phyloP scores from a whole-genome alignment of 768 basidiomycete genomes.

The Lanmaoa pseudosensibilis region DNA sequence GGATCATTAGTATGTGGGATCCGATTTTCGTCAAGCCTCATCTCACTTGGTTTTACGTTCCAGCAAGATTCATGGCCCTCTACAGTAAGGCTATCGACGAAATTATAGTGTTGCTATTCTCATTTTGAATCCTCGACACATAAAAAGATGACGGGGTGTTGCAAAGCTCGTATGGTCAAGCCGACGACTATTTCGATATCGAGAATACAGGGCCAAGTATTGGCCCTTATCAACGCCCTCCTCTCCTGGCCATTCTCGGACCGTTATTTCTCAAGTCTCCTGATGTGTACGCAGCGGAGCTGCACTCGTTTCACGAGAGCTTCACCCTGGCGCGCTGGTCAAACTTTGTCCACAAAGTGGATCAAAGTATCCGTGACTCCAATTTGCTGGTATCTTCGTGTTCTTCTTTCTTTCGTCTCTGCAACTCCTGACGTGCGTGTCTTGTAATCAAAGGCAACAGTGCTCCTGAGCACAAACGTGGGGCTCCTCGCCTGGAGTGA shows the following conservation, averaged over 20 bases:
- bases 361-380: constrained; percentile 33
- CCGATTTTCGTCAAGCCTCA: not conserved
- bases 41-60: constrained; percentile 3
- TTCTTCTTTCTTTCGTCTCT: not conserved
- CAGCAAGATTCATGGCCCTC: constrained; percentile 33
- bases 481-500: constrained; percentile 25
- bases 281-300: constrained; percentile 29
- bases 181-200: constrained; percentile 34
- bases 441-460: constrained; percentile 24
- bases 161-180: constrained; percentile 32
- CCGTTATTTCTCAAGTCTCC: constrained; percentile 28
- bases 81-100: constrained; percentile 21
- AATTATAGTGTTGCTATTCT: not conserved
- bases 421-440: not conserved
- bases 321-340: constrained; percentile 30
- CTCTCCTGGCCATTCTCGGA: constrained; percentile 19
- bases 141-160: constrained; percentile 28
- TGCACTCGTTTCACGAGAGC: constrained; percentile 28
- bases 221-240: constrained; percentile 21
- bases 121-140: not conserved
- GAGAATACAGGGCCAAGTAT: constrained; percentile 14
- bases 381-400: constrained; percentile 25
- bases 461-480: constrained; percentile 27
- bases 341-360: constrained; percentile 31
- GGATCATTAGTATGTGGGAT: constrained; percentile 26